These are phyloP conservation scores for Rhizopus arrhizus DNA, from an alignment of 371 early-diverging fungal genomes.

Conservation along the genomic window DNA sequence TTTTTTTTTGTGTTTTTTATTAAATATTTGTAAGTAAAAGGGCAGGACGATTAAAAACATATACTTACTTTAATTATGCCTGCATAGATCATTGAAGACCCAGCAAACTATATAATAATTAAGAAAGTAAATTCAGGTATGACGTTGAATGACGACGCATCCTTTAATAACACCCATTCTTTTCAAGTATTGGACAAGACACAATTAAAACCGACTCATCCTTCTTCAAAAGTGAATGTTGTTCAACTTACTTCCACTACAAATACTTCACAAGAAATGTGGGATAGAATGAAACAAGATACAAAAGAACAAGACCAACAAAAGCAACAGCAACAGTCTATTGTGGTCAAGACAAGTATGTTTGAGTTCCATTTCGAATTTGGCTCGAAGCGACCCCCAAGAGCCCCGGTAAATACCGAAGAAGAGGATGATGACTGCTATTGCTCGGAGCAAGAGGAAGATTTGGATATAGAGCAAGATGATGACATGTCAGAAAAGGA, in stretches of 20 bases:
- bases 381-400: slow-evolving; percentile 31
- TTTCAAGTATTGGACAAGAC: slow-evolving; percentile 24
- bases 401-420: slow-evolving; percentile 4
- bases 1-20: no score
- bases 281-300: slow-evolving; percentile 34
- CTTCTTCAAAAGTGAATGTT: slow-evolving; percentile 37
- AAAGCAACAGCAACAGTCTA: slow-evolving; percentile 10
- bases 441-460: not conserved
- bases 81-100: no score
- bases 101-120: slow-evolving; percentile 1
- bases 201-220: slow-evolving; percentile 12
- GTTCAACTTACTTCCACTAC: slow-evolving; percentile 30
- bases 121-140: slow-evolving; percentile 30
- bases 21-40: no score
- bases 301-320: slow-evolving; percentile 12
- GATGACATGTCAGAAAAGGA: not conserved
- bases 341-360: slow-evolving; percentile 9
- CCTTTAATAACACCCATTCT: slow-evolving; percentile 9
- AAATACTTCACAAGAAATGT: slow-evolving; percentile 27
- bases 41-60: no score
- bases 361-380: slow-evolving; percentile 35
- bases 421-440: slow-evolving; percentile 1
- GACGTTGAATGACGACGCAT: not conserved
- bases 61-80: no score
- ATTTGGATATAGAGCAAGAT: slow-evolving; percentile 9